These are phyloP conservation scores for Solanum pimpinellifolium DNA, from an alignment of 257 asterid species.

Conservation along the genomic window DNA sequence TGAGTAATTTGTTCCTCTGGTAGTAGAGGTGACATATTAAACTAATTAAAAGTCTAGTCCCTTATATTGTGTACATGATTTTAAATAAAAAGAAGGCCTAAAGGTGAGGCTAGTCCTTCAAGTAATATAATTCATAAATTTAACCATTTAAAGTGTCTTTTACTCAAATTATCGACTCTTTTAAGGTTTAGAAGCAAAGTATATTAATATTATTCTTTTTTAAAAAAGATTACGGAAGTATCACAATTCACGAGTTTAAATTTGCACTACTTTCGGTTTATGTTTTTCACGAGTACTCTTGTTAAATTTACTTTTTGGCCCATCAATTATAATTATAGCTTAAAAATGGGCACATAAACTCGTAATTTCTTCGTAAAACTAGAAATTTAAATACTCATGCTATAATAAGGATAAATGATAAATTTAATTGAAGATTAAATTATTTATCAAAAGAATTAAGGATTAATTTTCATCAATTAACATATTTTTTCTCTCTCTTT, in stretches of 20 bases:
- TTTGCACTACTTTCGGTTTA: background rate
- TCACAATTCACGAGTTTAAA: background rate
- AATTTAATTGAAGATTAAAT: too few relatives aligned
- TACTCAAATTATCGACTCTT: background rate
- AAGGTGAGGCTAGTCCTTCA: background rate
- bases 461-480: background rate
- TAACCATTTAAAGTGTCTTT: background rate
- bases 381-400: background rate
- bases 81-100: background rate
- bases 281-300: background rate
- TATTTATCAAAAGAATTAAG: too few relatives aligned
- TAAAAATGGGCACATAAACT: background rate
- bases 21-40: background rate
- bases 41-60: background rate
- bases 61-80: background rate
- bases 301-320: too few relatives aligned
- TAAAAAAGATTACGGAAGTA: background rate
- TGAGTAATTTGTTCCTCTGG: background rate
- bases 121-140: background rate
- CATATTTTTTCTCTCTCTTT: too few relatives aligned
- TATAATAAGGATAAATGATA: too few relatives aligned
- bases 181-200: background rate
- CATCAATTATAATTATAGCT: background rate
- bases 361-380: background rate
- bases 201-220: too few relatives aligned